Percentiles rank a stretch among this genome's conserved stretches.
phyloP scores from a whole-genome alignment of 352 stramenopile species.

The Phytophthora pistaciae region DNA sequence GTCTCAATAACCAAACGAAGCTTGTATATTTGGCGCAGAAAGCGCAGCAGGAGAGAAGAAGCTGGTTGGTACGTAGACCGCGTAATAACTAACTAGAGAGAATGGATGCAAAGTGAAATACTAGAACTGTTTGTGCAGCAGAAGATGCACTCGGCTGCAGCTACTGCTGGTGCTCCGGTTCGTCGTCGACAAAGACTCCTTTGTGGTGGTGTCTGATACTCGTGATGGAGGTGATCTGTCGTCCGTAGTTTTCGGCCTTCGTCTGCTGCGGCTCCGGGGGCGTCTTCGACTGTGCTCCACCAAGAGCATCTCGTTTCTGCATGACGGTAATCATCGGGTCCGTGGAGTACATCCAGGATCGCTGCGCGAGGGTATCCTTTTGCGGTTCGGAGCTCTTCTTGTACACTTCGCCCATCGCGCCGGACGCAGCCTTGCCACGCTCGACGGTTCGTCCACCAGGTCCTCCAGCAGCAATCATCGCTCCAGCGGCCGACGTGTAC shows the following conservation, averaged over 20 bases:
- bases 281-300: slow-evolving; percentile 5
- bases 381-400: slow-evolving; percentile 66
- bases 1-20: slow-evolving; percentile 26
- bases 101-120: slow-evolving; percentile 28
- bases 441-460: slow-evolving; percentile 52
- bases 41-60: slow-evolving; percentile 1
- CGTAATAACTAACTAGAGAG: slow-evolving; percentile 25
- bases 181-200: slow-evolving; percentile 76
- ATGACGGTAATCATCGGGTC: slow-evolving; percentile 73
- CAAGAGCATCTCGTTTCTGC: slow-evolving; percentile 38
- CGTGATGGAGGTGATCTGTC: slow-evolving; percentile 71
- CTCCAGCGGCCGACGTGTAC: slow-evolving; percentile 18
- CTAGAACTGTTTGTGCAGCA: neutral
- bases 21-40: slow-evolving; percentile 31
- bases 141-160: neutral
- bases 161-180: slow-evolving; percentile 23
- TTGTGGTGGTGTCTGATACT: slow-evolving; percentile 56
- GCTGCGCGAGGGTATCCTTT: slow-evolving; percentile 72
- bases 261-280: slow-evolving; percentile 15
- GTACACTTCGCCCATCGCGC: slow-evolving; percentile 74
- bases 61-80: slow-evolving; percentile 4
- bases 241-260: slow-evolving; percentile 36
- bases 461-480: slow-evolving; percentile 55
- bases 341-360: slow-evolving; percentile 81
- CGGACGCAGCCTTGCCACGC: slow-evolving; percentile 69